Evolutionary conservation across 1,139 yeast species (phyloP).

Genomic region (Diutina rugosa): DNA sequence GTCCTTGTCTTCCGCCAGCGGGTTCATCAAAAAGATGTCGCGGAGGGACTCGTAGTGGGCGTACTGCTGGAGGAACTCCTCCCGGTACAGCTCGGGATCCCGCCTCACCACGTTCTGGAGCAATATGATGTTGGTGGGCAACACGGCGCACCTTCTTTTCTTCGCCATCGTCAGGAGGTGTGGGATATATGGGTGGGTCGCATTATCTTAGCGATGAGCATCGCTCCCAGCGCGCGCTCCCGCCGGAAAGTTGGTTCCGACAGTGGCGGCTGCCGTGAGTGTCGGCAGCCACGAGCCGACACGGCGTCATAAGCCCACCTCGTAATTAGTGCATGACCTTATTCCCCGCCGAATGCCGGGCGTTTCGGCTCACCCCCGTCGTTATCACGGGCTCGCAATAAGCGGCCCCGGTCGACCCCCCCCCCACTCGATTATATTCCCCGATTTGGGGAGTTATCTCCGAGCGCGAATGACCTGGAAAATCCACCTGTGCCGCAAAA

Average conservation of each 20-base stretch:
- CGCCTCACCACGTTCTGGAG: constrained; percentile 85
- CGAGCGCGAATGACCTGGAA: background rate
- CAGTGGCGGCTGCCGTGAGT: background rate
- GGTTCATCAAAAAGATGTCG: constrained; percentile 69
- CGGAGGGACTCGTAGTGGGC: constrained; percentile 84
- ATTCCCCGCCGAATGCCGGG: too few relatives aligned
- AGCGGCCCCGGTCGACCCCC: background rate
- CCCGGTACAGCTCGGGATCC: constrained; percentile 88
- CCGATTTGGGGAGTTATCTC: too few relatives aligned
- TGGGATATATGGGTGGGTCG: background rate
- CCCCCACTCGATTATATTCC: background rate
- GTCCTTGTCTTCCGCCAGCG: constrained; percentile 41
- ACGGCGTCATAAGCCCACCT: too few relatives aligned
- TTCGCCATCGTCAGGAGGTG: constrained; percentile 47
- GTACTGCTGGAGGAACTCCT: constrained; percentile 86
- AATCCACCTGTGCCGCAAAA: background rate
- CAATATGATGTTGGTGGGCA: constrained; percentile 84
- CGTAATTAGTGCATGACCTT: too few relatives aligned
- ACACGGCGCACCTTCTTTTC: constrained; percentile 78
- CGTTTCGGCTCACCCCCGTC: background rate
- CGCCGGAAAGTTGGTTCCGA: background rate
- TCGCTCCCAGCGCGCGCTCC: background rate
- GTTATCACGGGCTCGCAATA: background rate
- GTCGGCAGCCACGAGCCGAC: background rate
- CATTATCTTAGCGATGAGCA: background rate